Conservation (phyloP, 805 yeast species). For the Tetrapisispora phaffii region DNA sequence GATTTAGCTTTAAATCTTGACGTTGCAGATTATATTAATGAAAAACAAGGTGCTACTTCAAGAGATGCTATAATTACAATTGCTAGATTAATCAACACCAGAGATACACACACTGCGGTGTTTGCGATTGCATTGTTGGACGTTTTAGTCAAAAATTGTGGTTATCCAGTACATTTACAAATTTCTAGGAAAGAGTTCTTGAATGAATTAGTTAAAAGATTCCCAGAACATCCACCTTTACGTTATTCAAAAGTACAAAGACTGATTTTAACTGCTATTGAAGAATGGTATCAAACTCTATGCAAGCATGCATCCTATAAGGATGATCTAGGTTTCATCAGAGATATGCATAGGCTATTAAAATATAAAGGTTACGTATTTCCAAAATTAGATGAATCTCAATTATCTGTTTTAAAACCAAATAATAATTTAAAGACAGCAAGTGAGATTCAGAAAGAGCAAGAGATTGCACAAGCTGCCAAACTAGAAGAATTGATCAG, state of each 20-base stretch:
- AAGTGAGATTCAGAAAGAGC: slow-evolving; percentile 87
- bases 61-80: slow-evolving; percentile 86
- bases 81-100: slow-evolving; percentile 69
- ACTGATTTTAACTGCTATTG: slow-evolving; percentile 77
- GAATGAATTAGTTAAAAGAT: slow-evolving; percentile 83
- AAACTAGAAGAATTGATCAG: slow-evolving; percentile 91
- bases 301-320: slow-evolving; percentile 83
- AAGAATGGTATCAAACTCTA: slow-evolving; percentile 94
- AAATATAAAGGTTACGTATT: slow-evolving; percentile 85
- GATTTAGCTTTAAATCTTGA: slow-evolving; percentile 81
- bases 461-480: slow-evolving; percentile 84
- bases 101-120: slow-evolving; percentile 74
- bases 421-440: slow-evolving; percentile 77
- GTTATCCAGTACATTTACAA: slow-evolving; percentile 92
- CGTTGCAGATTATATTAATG: slow-evolving; percentile 87
- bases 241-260: slow-evolving; percentile 76
- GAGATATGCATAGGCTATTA: slow-evolving; percentile 91
- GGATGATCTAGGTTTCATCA: slow-evolving; percentile 82
- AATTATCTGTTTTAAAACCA: slow-evolving; percentile 88
- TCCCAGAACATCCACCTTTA: slow-evolving; percentile 90
- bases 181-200: slow-evolving; percentile 89
- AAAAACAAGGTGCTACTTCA: slow-evolving; percentile 82
- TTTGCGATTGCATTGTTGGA: slow-evolving; percentile 79
- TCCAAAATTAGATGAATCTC: slow-evolving; percentile 85
- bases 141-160: slow-evolving; percentile 92